phyloP scores from a whole-genome alignment of 2,329 filamentous ascomycete species.

The Calonectria crousiana region DNA sequence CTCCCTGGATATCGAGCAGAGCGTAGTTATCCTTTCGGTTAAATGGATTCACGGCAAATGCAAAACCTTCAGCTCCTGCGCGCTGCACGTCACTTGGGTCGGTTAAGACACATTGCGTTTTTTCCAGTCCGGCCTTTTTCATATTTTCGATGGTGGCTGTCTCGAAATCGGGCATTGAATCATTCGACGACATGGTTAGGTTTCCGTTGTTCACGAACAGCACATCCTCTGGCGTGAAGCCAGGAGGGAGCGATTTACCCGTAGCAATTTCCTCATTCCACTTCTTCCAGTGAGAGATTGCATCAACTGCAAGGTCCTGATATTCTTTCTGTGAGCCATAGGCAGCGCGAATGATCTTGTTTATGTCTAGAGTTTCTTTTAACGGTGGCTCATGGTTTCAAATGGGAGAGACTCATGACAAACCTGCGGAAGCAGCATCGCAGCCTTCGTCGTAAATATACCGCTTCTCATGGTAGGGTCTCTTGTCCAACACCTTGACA shows the following conservation, averaged over 20 bases:
- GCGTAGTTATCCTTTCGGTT: conserved; percentile 47
- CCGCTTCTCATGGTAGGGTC: conserved; percentile 52
- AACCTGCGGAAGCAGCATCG: conserved; percentile 52
- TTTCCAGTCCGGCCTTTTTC: neutral
- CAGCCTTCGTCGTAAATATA: conserved; percentile 56
- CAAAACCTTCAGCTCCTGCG: conserved; percentile 46
- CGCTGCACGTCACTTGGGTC: conserved; percentile 35
- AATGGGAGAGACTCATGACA: neutral
- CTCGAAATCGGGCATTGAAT: conserved; percentile 7
- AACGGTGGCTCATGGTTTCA: neutral
- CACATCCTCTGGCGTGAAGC: neutral
- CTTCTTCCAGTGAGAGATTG: conserved; percentile 14
- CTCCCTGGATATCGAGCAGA: conserved; percentile 59
- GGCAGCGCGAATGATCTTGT: conserved; percentile 18
- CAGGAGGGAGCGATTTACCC: neutral
- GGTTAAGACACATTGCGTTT: conserved; percentile 1
- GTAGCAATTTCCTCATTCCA: conserved; percentile 12
- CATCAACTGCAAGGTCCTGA: conserved; percentile 13
- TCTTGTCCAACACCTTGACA: conserved; percentile 61
- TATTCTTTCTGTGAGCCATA: conserved; percentile 16
- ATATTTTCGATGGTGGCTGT: conserved; percentile 14
- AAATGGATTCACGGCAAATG: conserved; percentile 55
- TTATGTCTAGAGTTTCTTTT: neutral
- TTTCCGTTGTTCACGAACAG: conserved; percentile 22
- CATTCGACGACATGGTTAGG: conserved; percentile 1